Conservation (phyloP, 2,329 filamentous ascomycete genomes). For the Fusarium algeriense region DNA sequence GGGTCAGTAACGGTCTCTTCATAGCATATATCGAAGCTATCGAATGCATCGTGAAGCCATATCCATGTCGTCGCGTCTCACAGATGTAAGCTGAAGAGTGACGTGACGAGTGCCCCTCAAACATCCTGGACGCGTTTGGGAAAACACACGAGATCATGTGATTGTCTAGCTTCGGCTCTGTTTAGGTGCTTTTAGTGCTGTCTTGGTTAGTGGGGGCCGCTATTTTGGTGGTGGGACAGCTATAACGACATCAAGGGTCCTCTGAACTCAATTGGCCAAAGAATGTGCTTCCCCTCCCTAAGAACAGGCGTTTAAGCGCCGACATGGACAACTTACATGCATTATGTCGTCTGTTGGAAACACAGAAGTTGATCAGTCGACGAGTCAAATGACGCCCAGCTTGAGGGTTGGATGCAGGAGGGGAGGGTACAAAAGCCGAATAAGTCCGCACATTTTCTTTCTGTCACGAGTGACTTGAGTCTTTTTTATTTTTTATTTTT, state of each 20-base stretch:
- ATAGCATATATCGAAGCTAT: conserved; percentile 9
- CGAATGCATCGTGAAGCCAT: conserved; percentile 39
- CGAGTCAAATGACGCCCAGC: conserved; percentile 40
- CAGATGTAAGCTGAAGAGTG: conserved; percentile 12
- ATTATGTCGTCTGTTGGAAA: conserved; percentile 44
- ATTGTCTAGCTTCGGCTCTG: neutral
- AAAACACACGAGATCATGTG: conserved; percentile 46
- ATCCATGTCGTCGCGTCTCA: conserved; percentile 37
- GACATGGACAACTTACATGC: conserved; percentile 46
- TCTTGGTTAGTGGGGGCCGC: conserved; percentile 39
- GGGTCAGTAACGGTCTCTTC: neutral
- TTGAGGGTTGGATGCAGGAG: conserved; percentile 7
- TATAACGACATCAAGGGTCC: conserved; percentile 45
- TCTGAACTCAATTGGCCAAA: conserved; percentile 39
- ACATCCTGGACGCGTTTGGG: conserved; percentile 27
- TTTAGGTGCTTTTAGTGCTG: conserved; percentile 6
- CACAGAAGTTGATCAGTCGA: conserved; percentile 39
- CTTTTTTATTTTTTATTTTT: neutral
- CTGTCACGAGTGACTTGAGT: conserved; percentile 19
- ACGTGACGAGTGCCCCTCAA: conserved; percentile 38
- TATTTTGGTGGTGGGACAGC: conserved; percentile 44
- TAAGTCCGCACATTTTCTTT: conserved; percentile 32
- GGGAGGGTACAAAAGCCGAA: conserved; percentile 44
- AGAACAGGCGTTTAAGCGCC: conserved; percentile 49
- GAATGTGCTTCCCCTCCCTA: conserved; percentile 41